These are phyloP conservation scores for Echinochloa phyllopogon DNA, from an alignment of 176 grass and related monocot species.

Conservation along the genomic window DNA sequence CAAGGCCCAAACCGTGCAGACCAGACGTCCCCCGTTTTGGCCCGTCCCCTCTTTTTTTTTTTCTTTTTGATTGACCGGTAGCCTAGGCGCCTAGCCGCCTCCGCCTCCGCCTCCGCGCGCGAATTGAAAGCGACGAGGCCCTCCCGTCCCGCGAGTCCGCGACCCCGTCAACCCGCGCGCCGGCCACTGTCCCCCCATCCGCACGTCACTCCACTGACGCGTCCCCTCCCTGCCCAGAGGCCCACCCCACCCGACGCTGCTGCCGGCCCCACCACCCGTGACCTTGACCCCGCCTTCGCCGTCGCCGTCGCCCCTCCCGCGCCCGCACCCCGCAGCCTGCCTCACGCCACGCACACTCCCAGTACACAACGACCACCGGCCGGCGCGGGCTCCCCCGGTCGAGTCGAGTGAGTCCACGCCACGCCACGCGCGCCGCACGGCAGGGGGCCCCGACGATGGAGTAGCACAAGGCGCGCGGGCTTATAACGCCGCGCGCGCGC, in stretches of 20 bases:
- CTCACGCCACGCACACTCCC: neutral
- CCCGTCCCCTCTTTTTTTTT: no score
- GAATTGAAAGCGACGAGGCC: constrained; percentile 31
- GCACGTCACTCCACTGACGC: constrained; percentile 45
- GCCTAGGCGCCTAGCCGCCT: neutral
- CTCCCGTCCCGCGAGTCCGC: neutral
- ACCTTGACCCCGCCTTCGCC: constrained; percentile 50
- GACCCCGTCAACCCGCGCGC: constrained; percentile 44
- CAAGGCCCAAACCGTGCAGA: neutral
- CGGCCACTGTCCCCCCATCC: neutral
- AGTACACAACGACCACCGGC: neutral
- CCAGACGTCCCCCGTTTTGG: neutral
- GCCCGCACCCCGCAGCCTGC: neutral
- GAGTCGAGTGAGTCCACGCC: neutral
- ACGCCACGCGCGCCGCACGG: neutral
- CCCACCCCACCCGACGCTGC: neutral
- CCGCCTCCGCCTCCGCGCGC: neutral
- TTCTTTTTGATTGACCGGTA: constrained; percentile 19
- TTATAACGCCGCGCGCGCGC: constrained; percentile 10
- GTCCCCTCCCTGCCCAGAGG: neutral
- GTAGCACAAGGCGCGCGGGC: neutral
- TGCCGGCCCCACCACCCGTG: constrained; percentile 17
- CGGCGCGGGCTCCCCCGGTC: neutral
- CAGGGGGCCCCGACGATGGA: neutral
- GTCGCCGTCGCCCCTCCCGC: constrained; percentile 29